Base-by-base conservation (phyloP, 1,284 basidiomycete species). In the Testicularia cyperi region DNA sequence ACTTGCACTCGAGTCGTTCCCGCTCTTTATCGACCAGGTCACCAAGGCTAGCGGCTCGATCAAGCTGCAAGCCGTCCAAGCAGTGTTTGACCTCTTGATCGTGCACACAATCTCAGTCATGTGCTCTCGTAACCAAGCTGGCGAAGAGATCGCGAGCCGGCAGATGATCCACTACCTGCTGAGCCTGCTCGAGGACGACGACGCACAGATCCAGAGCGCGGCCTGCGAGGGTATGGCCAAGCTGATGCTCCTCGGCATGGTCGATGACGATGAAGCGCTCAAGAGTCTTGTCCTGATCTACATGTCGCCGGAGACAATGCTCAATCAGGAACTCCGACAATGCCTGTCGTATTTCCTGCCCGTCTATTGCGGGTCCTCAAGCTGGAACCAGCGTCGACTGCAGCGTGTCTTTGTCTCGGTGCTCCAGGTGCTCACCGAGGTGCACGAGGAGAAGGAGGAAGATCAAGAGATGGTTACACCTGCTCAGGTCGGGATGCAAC, bases 301-400 rank as follows among this genome's bases (percentile, higher is more conserved):
- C 78, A 84, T 97, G 63, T 89, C 88, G 0, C 89, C 90, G 2
- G 86, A 89, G 49, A 95, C 91, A 0, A 81, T 80, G 12, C 83
- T 86, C 28, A 97, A 96, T 72, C 87, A 88, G 68, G 84, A 90
- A 55, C 80, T 97, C 22, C 82, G 91, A 42, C 94, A 97, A 78
- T 96, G 92, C 74, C 80, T 98, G 20, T 87, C 90, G 15, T 97
- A 97, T 78, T 97, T 97, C 81, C 86, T 98, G 78, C 91, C 92
- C 0, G 86, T 92, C 0, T 97, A 90, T 75, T 90, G 89, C 77
- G 92, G 88, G 76, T 90, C 90, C 1, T 87, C 88, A 0, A 78
- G 84, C 2, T 78, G 77, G 14, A 94, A 96, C 72, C 92, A 96
- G 79, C 79, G 82, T 10, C 80, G 84, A 19, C 84, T 94, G 82